phyloP scores from a whole-genome alignment of 495 filamentous ascomycete genomes.

The Jackrogersella minutella region DNA sequence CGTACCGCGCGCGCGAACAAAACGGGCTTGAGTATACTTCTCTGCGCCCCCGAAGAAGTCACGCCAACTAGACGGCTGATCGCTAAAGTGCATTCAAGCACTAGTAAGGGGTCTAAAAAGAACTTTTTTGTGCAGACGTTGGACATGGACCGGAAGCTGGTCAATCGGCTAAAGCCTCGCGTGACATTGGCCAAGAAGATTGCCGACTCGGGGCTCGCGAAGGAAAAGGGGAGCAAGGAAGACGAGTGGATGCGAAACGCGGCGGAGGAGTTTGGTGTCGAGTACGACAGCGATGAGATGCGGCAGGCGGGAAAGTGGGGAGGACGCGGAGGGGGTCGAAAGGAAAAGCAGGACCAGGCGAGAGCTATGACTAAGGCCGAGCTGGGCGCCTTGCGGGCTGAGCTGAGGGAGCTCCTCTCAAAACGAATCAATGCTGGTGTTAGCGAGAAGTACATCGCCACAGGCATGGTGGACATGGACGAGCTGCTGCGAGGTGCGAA shows the following conservation, averaged over 20 bases:
- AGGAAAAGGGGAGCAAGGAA: slow-evolving; percentile 82
- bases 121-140: slow-evolving; percentile 74
- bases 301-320: slow-evolving; percentile 66
- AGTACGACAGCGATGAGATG: slow-evolving; percentile 89
- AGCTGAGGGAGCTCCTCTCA: slow-evolving; percentile 71
- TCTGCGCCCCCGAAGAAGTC: slow-evolving; percentile 93
- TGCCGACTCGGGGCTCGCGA: slow-evolving; percentile 81
- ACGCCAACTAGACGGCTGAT: slow-evolving; percentile 82
- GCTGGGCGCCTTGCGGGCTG: slow-evolving; percentile 65
- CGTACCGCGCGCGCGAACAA: slow-evolving; percentile 87
- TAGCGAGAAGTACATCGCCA: slow-evolving; percentile 86
- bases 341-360: slow-evolving; percentile 76
- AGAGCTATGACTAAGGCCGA: slow-evolving; percentile 74
- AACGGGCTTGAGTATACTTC: slow-evolving; percentile 79
- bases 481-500: slow-evolving; percentile 71
- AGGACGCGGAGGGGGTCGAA: slow-evolving; percentile 72
- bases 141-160: slow-evolving; percentile 81
- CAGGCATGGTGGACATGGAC: slow-evolving; percentile 81
- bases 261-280: slow-evolving; percentile 92
- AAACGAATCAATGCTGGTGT: slow-evolving; percentile 90
- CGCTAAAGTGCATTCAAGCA: slow-evolving; percentile 78
- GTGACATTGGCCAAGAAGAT: slow-evolving; percentile 81
- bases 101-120: slow-evolving; percentile 47
- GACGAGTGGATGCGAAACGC: slow-evolving; percentile 85
- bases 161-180: slow-evolving; percentile 76